These are phyloP conservation scores for Asterochloris erici DNA, from an alignment of 139 green algal genomes.

Conservation along the genomic window DNA sequence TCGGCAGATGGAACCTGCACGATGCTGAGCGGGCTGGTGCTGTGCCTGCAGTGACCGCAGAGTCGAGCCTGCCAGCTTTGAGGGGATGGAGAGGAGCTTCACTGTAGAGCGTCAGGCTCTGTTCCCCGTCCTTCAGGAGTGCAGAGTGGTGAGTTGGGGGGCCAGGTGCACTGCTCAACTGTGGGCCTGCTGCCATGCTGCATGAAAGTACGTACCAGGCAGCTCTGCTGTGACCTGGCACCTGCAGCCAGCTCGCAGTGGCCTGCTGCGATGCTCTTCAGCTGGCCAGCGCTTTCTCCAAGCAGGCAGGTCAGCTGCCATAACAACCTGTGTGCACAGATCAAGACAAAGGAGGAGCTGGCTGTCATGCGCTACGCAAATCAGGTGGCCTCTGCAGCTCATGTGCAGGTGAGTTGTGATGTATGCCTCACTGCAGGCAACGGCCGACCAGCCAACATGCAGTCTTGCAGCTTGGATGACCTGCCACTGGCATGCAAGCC, in stretches of 20 bases:
- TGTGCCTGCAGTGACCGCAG: no score
- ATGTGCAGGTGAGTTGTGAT: slow-evolving; percentile 55
- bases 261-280: no score
- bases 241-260: no score
- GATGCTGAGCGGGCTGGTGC: no score
- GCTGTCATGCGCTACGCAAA: slow-evolving; percentile 71
- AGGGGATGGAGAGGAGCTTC: slow-evolving; percentile 46
- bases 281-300: background rate
- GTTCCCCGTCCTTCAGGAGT: slow-evolving; percentile 50
- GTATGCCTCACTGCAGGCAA: background rate
- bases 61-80: slow-evolving; percentile 35
- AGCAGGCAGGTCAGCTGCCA: background rate
- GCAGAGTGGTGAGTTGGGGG: slow-evolving; percentile 30
- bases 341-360: slow-evolving; percentile 70
- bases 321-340: background rate
- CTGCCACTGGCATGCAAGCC: no score
- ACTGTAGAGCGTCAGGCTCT: slow-evolving; percentile 37
- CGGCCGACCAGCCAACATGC: no score
- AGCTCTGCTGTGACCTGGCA: no score
- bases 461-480: no score
- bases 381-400: slow-evolving; percentile 48
- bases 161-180: no score
- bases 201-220: no score
- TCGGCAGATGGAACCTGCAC: no score
- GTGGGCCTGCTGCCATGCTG: no score